Evolutionary conservation across 139 green algal genomes (phyloP).

Genomic region (Auxenochlorella pyrenoidosa): DNA sequence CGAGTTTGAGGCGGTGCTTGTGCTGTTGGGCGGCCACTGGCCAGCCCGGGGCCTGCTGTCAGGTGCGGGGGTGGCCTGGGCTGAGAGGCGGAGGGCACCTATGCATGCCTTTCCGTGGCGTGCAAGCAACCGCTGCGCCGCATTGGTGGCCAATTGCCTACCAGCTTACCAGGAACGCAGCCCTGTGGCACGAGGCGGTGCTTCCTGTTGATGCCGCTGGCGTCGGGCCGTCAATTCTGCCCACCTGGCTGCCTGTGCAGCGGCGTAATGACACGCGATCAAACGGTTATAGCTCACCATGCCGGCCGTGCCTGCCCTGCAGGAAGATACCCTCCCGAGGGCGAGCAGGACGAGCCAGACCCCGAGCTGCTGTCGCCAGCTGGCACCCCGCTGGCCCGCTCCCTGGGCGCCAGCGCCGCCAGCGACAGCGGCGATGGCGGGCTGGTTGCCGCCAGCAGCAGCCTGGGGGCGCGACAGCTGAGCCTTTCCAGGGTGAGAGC

Average conservation of each 20-base stretch:
- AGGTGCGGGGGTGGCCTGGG: constrained; percentile 31
- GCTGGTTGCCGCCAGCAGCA: not conserved
- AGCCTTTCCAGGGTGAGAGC: not conserved
- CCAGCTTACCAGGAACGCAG: not conserved
- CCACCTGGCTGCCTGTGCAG: no score
- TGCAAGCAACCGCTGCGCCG: not conserved
- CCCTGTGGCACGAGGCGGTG: not conserved
- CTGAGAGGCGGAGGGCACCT: not conserved
- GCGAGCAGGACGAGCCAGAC: not conserved
- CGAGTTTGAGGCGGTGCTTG: constrained; percentile 72
- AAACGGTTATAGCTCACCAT: no score
- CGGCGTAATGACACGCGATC: no score
- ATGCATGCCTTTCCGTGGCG: not conserved
- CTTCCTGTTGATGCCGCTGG: no score
- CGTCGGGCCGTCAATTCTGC: no score
- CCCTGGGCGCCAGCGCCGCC: not conserved
- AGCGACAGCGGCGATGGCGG: not conserved
- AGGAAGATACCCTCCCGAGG: constrained; percentile 11
- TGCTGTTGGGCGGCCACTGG: constrained; percentile 83
- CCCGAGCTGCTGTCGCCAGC: not conserved
- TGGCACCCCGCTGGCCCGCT: not conserved
- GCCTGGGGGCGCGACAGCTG: not conserved
- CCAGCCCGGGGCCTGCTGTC: constrained; percentile 81
- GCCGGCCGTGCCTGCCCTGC: not conserved
- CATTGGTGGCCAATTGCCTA: not conserved